Percentiles rank a stretch among this genome's conserved stretches.
phyloP scores from a whole-genome alignment of 352 stramenopile species.

The Halophytophthora polymorphica region DNA sequence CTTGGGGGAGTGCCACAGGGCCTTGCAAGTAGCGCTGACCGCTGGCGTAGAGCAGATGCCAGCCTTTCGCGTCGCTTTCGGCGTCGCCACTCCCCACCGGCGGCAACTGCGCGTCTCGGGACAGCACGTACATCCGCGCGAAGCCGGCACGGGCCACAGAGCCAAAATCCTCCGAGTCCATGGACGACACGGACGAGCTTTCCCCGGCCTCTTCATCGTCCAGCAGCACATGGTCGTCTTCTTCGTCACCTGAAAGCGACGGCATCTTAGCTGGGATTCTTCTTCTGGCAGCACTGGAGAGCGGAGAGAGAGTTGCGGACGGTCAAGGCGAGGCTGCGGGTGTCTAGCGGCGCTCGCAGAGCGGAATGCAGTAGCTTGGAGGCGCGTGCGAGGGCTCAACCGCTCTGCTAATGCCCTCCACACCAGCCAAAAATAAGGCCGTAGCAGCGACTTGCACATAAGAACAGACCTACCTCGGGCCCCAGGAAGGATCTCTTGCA shows the following conservation, averaged over 20 bases:
- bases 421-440: no score
- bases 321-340: neutral
- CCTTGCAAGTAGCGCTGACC: slow-evolving; percentile 62
- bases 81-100: neutral
- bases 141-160: slow-evolving; percentile 51
- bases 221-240: slow-evolving; percentile 12
- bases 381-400: no score
- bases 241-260: slow-evolving; percentile 7
- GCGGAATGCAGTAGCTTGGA: no score
- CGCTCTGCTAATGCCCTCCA: no score
- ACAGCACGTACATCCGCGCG: slow-evolving; percentile 64
- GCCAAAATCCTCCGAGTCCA: slow-evolving; percentile 54
- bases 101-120: neutral
- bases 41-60: slow-evolving; percentile 53
- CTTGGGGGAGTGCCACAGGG: slow-evolving; percentile 33
- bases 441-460: no score
- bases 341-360: no score
- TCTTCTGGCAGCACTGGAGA: neutral
- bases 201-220: slow-evolving; percentile 7
- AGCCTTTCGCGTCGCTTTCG: slow-evolving; percentile 20
- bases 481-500: no score
- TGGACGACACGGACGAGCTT: slow-evolving; percentile 45
- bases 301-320: neutral
- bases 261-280: slow-evolving; percentile 9
- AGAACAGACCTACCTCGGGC: no score